Evolutionary conservation across 768 basidiomycete genomes (phyloP), one percentile per base, ranked within the genome.

Genomic region (Trametes punicea): DNA sequence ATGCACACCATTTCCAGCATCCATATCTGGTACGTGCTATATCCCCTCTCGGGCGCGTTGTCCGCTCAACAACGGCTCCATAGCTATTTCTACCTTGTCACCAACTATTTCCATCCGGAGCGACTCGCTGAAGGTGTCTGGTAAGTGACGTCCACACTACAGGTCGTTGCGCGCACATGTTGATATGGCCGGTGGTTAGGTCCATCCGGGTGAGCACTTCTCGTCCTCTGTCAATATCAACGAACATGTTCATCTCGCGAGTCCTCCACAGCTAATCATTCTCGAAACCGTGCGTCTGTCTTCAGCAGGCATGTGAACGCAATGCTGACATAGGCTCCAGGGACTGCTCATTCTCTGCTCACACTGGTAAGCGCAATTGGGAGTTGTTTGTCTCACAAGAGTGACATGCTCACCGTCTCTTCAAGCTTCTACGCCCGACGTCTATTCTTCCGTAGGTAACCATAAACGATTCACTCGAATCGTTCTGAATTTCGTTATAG

Each of bases 1-100:
- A 5, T 40, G 9, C 39, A 40, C 39, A 40, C 39, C 5, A 40
- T 40, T 18, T 8, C 20, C 9, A 15, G 16, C 16, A 40, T 40
- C 16, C 39, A 40, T 21, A 40, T 20, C 4, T 40, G 39, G 39
- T 40, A 20, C 8, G 6, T 5, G 18, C 4, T 2, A 2, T 40
- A 4, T 15, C 4, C 16, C 4, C 4, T n/a, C 20, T 9, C 20
- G 9, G 8, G 39, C 39, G 15, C 2, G n/a, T 18, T 20, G 4
- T 2, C 3, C 16, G 2, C 39, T 15, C 39, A 20, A 4, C 18
- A 20, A 21, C 16, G n/a, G 18, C 11, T 40, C 4, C 20, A 20
- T 30, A 47, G 46, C 46, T 47, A 47, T 20, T 47, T 18, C 30
- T 47, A 47, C 46, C 29, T 47, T 11, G 46, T 47, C 46, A 33